phyloP scores from a whole-genome alignment of 2,329 filamentous ascomycete species.

The Neopestalotiopsis sp. region DNA sequence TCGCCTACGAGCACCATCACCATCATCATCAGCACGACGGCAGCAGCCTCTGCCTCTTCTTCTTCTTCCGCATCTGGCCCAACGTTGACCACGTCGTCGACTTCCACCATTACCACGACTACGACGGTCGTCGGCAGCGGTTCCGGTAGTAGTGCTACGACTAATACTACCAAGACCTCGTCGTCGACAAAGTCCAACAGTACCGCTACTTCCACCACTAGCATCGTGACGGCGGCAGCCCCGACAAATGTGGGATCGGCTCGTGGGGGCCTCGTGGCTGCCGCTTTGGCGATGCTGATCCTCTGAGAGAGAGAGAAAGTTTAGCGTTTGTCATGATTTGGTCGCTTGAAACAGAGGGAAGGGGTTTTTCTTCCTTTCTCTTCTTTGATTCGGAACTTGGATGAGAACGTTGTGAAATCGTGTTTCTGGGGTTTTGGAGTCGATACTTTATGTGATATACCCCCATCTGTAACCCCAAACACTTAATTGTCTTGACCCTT shows the following conservation, averaged over 20 bases:
- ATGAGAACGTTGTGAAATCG: too few species aligned
- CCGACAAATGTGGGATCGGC: neutral
- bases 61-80: neutral
- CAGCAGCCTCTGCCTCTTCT: too few species aligned
- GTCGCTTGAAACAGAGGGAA: neutral
- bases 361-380: too few species aligned
- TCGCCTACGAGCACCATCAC: neutral
- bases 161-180: neutral
- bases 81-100: neutral
- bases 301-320: neutral
- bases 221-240: constrained; percentile 1
- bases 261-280: neutral
- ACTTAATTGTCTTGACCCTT: too few species aligned
- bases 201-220: neutral
- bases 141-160: neutral
- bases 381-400: too few species aligned
- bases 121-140: neutral
- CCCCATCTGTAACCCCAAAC: too few species aligned
- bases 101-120: neutral
- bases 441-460: too few species aligned
- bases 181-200: neutral
- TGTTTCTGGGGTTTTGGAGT: too few species aligned
- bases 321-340: too few species aligned
- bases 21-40: neutral
- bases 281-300: neutral